Conservation (phyloP, 2,329 filamentous ascomycete genomes). For the Elsinoe batatas region DNA sequence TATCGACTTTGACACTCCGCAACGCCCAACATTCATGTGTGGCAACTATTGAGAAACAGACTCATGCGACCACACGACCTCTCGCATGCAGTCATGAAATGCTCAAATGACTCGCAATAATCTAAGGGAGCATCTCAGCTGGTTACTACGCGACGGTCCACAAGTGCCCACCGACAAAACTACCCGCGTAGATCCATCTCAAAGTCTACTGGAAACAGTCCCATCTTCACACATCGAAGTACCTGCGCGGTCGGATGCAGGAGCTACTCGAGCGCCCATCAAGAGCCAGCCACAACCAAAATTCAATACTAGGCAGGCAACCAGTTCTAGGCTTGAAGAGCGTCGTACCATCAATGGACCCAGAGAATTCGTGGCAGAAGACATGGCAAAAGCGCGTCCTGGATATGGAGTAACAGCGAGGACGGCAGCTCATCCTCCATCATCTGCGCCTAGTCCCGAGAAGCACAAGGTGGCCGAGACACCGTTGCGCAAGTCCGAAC, state of each 20-base stretch:
- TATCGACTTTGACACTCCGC: background rate
- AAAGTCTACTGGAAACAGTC: background rate
- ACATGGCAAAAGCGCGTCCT: slow-evolving; percentile 32
- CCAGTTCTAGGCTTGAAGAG: background rate
- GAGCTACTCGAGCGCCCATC: background rate
- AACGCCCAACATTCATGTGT: background rate
- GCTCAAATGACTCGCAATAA: slow-evolving; percentile 40
- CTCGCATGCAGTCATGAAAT: slow-evolving; percentile 18
- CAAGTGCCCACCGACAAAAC: slow-evolving; percentile 30
- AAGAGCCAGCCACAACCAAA: background rate
- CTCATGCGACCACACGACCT: background rate
- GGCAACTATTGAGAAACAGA: background rate
- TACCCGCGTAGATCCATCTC: slow-evolving; percentile 3
- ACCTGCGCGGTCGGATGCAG: background rate
- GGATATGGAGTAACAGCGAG: background rate
- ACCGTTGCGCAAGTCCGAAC: background rate
- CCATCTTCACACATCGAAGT: background rate
- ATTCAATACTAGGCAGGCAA: background rate
- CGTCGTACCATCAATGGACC: background rate
- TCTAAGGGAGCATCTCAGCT: slow-evolving; percentile 38
- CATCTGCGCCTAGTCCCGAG: background rate
- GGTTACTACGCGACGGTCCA: slow-evolving; percentile 38
- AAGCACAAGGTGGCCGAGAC: background rate
- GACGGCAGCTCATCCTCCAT: background rate
- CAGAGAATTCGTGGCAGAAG: slow-evolving; percentile 9